phyloP scores from a whole-genome alignment of 78 protist genomes.

The Dictyostelium capitatum region DNA sequence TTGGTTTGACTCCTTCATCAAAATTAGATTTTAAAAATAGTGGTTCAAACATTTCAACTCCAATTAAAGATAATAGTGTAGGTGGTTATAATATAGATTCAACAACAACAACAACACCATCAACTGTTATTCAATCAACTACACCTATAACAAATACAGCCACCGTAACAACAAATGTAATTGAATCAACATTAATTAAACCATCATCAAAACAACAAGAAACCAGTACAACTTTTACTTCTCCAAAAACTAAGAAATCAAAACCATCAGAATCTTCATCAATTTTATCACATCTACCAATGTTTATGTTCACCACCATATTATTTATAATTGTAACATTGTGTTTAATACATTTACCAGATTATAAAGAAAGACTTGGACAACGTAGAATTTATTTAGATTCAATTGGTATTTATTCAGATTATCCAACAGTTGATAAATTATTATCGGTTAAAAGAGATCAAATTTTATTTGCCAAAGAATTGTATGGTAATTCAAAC shows the following conservation, averaged over 20 bases:
- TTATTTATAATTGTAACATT: not conserved
- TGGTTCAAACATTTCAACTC: not conserved
- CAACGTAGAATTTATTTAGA: not conserved
- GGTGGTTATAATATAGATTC: not conserved
- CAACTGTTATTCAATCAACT: not conserved
- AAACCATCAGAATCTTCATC: not conserved
- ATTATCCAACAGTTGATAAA: not conserved
- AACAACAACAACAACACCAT: not conserved
- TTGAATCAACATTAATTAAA: not conserved
- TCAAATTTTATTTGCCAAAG: not conserved
- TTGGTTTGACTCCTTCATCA: not conserved
- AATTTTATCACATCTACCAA: too few species aligned
- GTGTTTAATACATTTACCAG: not conserved
- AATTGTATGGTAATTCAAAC: not conserved
- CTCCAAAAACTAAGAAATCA: not conserved
- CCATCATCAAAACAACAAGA: not conserved
- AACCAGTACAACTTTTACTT: not conserved
- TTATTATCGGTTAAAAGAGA: not conserved
- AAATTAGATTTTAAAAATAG: not conserved
- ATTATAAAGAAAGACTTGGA: not conserved
- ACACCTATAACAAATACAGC: not conserved
- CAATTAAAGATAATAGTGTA: not conserved
- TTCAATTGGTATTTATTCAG: not conserved
- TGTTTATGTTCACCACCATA: not conserved
- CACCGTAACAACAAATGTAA: not conserved